These are phyloP conservation scores for Acacia crassicarpa DNA, from an alignment of 306 rosid genomes.

Conservation along the genomic window DNA sequence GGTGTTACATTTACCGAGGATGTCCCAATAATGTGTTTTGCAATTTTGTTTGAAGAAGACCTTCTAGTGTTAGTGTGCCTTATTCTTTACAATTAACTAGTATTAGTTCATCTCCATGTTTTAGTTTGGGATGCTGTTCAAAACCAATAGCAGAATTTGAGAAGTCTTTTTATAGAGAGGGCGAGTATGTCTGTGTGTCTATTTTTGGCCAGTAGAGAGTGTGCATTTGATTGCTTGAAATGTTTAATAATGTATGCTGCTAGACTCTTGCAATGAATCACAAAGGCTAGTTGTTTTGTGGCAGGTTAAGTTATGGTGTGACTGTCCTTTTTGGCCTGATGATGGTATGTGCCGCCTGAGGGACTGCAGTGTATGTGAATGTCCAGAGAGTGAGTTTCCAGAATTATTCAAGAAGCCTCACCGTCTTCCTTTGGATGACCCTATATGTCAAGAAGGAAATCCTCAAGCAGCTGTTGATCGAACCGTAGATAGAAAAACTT, in stretches of 20 bases:
- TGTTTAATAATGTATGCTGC: neutral
- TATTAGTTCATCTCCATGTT: neutral
- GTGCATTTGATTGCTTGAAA: neutral
- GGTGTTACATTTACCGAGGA: neutral
- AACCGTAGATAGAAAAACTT: constrained; percentile 76
- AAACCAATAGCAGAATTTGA: neutral
- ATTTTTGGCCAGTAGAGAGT: neutral
- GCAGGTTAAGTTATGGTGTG: constrained; percentile 91
- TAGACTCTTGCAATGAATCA: neutral
- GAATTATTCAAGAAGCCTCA: constrained; percentile 74
- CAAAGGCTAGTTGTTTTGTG: constrained; percentile 27
- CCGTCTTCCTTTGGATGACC: constrained; percentile 67
- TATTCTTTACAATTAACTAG: neutral
- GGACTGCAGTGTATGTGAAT: constrained; percentile 98
- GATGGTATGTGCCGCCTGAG: constrained; percentile 98
- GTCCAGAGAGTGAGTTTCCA: constrained; percentile 87
- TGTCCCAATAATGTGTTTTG: neutral
- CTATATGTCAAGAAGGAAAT: constrained; percentile 93
- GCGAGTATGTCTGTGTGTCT: neutral
- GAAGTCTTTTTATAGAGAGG: constrained; percentile 11
- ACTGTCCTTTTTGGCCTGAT: constrained; percentile 99
- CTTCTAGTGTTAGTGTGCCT: neutral
- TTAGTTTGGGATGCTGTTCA: constrained; percentile 7
- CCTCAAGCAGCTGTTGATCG: constrained; percentile 97
- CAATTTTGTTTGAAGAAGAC: neutral